These are phyloP conservation scores for Inonotus obliquus DNA, from an alignment of 1,284 basidiomycete species.

Conservation along the genomic window DNA sequence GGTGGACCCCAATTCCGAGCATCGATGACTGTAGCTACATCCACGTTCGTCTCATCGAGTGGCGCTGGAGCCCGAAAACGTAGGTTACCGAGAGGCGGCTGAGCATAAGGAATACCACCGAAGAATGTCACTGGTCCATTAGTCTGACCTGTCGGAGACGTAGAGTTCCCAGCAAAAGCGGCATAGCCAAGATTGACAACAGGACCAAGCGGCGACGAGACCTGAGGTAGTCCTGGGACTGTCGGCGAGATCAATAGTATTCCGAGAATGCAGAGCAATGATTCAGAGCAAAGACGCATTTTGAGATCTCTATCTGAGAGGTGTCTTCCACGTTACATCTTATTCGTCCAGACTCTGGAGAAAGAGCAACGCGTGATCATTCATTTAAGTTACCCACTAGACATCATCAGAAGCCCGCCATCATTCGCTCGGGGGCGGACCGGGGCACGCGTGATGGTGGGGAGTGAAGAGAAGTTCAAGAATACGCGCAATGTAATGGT, in stretches of 20 bases:
- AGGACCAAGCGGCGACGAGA: conserved; percentile 25
- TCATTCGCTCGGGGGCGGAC: background rate
- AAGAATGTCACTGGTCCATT: conserved; percentile 38
- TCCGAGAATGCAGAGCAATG: background rate
- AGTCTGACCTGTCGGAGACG: conserved; percentile 33
- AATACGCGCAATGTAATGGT: background rate
- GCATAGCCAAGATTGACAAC: conserved; percentile 49
- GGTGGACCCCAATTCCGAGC: conserved; percentile 39
- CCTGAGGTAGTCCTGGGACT: background rate
- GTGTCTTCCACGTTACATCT: background rate
- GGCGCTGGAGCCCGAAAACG: conserved; percentile 46
- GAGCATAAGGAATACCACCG: conserved; percentile 50
- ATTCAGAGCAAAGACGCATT: background rate
- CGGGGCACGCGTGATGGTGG: background rate
- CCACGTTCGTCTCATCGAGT: conserved; percentile 34
- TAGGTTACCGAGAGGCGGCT: conserved; percentile 46
- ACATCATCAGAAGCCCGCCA: background rate
- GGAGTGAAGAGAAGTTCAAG: background rate
- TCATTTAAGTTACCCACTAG: background rate
- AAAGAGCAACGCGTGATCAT: background rate
- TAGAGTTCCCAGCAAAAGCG: conserved; percentile 39
- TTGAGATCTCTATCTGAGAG: background rate
- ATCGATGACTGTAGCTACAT: conserved; percentile 29
- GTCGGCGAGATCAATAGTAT: background rate
- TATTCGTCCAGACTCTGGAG: background rate